Evolutionary conservation across 345 rosid species (phyloP), one percentile per base, ranked within the genome.

Genomic region (Heritiera littoralis): DNA sequence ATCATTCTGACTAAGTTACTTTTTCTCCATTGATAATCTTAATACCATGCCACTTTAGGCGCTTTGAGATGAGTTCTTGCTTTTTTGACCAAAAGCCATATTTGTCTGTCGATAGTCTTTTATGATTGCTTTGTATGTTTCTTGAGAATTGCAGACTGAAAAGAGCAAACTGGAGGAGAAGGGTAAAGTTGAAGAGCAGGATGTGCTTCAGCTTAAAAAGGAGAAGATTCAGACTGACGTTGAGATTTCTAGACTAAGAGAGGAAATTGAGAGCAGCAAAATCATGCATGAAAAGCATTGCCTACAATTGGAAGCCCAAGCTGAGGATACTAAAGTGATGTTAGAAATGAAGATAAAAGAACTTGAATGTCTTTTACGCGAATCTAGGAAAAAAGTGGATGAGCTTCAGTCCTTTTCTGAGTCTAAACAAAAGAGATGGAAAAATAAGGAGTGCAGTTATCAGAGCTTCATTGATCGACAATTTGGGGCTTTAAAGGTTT

Each of bases 331-430:
- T 69, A 86, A 85, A 82, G 66, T 77, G 67, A 86, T 85, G 73
- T 75, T 89, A 75, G 93, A 90, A 82, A 87, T 81, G 84, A 94
- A 86, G 88, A 76, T 91, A 59, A 86, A 86, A 79, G 92, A 92
- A 70, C 86, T 88, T 12, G 94, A 94, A 86, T 46, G 65, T 75
- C 84, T 81, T 51, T 84, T 87, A 35, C 81, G 52, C 18, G 88
- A 86, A 74, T 90, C 95, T 63, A 88, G 82, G 75, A 88, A 83
- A 82, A 90, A 85, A 84, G 89, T 87, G 86, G 84, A 90, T 85
- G 95, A 96, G 80, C 92, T 94, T 4, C 93, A 96, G 83, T 89
- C 90, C 61, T 86, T 86, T 71, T 85, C 90, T 80, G 89, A 91
- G 81, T 84, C 90, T 45, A 91, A 90, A 86, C 85, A 84, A 77